Base-by-base conservation (phyloP, 768 basidiomycete species). In the Gymnopilus junonius region DNA sequence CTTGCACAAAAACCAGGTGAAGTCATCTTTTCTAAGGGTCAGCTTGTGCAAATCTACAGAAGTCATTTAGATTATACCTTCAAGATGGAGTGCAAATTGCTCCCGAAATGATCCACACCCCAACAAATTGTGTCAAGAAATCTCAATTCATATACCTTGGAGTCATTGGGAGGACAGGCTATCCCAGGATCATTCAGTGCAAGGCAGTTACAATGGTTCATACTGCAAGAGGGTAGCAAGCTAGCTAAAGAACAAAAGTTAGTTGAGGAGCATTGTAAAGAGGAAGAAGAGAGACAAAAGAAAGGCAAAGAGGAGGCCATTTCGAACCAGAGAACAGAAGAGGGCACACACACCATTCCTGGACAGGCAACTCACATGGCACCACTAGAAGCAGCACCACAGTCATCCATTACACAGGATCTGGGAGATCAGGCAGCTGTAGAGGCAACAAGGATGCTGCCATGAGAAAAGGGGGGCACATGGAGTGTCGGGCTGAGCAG, bases 391-490 rank as follows among this genome's bases (percentile, higher is more conserved):
- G n/a, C n/a, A n/a, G n/a, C n/a, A 32, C 15, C 8, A 31, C 25
- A n/a, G 25, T 27, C 25, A 20, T 7, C 6, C n/a, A n/a, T 3
- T 8, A 32, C 7, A 56, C 77, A 37, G 67, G 75, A 2, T 72
- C 67, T 32, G 56, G 62, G 7, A 76, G 74, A 71, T 55, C 61
- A 3, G 10, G 40, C 46, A 20, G 62, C 65, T 2, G 21, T 76
- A n/a, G 48, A 58, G 55, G 56, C 37, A 27, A 60, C 37, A 60
- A 65, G 59, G 58, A 51, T 46, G 45, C 46, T 46, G 31, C 58
- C 45, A 35, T 6, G 20, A 29, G 31, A 50, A 59, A 51, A 46
- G 45, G 58, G 58, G 58, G 45, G 46, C 58, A 59, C 58, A 59
- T 59, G 58, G 58, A 59, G 58, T 59, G 35, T 59, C 42, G 45